phyloP scores from a whole-genome alignment of 176 grass and related monocot genomes.

The Aegilops longissima region DNA sequence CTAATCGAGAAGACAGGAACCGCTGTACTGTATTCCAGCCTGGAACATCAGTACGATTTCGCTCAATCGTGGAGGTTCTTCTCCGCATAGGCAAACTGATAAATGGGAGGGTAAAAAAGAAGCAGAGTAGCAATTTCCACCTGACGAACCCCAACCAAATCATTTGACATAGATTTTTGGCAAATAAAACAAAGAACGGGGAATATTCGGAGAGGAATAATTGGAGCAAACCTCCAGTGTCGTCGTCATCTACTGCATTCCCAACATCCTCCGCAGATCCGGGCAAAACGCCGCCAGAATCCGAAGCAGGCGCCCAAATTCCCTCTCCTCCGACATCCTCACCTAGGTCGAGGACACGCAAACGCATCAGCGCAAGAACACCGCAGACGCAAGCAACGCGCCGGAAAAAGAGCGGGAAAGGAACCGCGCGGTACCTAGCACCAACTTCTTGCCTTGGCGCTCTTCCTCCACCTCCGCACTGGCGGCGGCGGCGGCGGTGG shows the following conservation, averaged over 20 bases:
- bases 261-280: constrained; percentile 38
- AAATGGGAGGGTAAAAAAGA: not conserved
- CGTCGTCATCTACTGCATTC: not conserved
- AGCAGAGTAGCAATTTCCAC: not conserved
- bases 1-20: constrained; percentile 10
- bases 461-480: not conserved
- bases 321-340: constrained; percentile 1
- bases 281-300: not conserved
- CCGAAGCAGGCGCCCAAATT: constrained; percentile 8
- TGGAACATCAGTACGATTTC: not conserved
- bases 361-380: constrained; percentile 5
- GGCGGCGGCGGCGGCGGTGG: not conserved
- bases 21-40: not conserved
- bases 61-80: constrained; percentile 17
- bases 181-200: not conserved
- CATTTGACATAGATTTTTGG: constrained; percentile 16
- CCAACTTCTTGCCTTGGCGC: not conserved
- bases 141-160: constrained; percentile 1
- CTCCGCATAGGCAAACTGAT: not conserved
- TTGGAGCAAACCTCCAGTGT: constrained; percentile 22
- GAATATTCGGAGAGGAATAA: not conserved
- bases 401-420: not conserved
- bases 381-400: not conserved
- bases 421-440: constrained; percentile 21
- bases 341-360: not conserved